phyloP scores from a whole-genome alignment of 169 alveolate genomes.

The Plasmodium coatneyi region DNA sequence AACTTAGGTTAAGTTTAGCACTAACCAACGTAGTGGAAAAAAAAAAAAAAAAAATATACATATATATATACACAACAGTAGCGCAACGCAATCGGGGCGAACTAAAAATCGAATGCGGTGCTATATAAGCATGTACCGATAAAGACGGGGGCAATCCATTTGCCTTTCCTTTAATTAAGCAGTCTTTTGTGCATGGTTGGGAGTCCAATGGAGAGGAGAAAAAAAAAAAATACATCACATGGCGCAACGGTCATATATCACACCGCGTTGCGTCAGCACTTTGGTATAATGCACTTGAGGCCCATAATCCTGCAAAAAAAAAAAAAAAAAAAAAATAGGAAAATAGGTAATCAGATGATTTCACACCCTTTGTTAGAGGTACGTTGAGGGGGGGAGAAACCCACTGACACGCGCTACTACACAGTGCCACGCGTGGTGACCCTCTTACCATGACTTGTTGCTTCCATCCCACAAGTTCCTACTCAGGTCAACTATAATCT shows the following conservation, averaged over 20 bases:
- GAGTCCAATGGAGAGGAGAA: not conserved
- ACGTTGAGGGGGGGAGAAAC: not conserved
- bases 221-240: not conserved
- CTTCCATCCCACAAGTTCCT: conserved; percentile 86
- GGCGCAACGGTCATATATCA: not conserved
- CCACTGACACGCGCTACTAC: not conserved
- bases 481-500: conserved; percentile 82
- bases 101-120: not conserved
- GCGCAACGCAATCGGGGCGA: not conserved
- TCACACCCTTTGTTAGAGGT: not conserved
- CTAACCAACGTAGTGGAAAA: conserved; percentile 1
- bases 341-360: not conserved
- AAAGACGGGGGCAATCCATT: not conserved
- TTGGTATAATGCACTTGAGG: conserved; percentile 85
- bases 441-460: conserved; percentile 84
- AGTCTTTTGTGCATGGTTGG: not conserved
- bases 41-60: not conserved
- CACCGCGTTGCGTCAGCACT: conserved; percentile 29
- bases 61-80: not conserved
- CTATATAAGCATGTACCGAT: not conserved
- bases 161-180: not conserved
- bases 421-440: not conserved
- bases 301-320: conserved; percentile 81
- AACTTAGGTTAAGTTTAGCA: not conserved
- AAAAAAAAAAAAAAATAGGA: not conserved